A percentile compares a stretch with the other conserved stretches of the same genome.
Evolutionary conservation across 306 rosid species (phyloP).

Genomic region (Gynostemma pentaphyllum): DNA sequence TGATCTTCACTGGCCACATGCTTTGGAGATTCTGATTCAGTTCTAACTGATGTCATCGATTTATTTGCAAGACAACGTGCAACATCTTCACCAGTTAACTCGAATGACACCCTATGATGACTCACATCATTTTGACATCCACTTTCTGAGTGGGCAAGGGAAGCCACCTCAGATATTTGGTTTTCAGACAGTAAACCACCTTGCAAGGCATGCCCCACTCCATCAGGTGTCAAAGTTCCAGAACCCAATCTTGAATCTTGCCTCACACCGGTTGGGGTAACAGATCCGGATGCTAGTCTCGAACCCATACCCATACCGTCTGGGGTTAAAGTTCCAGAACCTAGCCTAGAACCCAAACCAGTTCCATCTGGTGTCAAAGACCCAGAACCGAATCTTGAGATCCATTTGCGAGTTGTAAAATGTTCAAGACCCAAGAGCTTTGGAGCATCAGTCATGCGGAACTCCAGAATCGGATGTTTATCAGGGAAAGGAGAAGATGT

Average conservation of each 20-base stretch:
- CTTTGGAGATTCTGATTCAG: constrained; percentile 39
- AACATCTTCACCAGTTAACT: constrained; percentile 88
- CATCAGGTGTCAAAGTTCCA: constrained; percentile 43
- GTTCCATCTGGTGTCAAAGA: constrained; percentile 82
- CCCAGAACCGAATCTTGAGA: constrained; percentile 81
- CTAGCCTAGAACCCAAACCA: constrained; percentile 56
- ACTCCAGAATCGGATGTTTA: constrained; percentile 53
- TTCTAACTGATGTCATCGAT: constrained; percentile 31
- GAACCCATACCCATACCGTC: constrained; percentile 70
- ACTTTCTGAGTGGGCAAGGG: constrained; percentile 41
- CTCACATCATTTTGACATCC: constrained; percentile 42
- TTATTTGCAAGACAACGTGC: constrained; percentile 83
- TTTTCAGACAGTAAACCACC: constrained; percentile 24
- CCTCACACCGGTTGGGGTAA: constrained; percentile 26
- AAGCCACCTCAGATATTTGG: constrained; percentile 39
- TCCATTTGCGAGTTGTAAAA: constrained; percentile 67
- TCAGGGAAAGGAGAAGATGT: constrained; percentile 88
- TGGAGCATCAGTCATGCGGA: constrained; percentile 65
- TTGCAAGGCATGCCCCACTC: constrained; percentile 35
- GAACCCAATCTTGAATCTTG: constrained; percentile 23
- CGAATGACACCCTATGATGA: constrained; percentile 88
- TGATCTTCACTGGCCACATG: constrained; percentile 33
- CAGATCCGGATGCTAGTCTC: constrained; percentile 43
- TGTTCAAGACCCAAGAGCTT: constrained; percentile 65
- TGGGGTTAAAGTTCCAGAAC: constrained; percentile 83